Evolutionary conservation across 345 rosid genomes (phyloP).

Genomic region (Salix udensis): DNA sequence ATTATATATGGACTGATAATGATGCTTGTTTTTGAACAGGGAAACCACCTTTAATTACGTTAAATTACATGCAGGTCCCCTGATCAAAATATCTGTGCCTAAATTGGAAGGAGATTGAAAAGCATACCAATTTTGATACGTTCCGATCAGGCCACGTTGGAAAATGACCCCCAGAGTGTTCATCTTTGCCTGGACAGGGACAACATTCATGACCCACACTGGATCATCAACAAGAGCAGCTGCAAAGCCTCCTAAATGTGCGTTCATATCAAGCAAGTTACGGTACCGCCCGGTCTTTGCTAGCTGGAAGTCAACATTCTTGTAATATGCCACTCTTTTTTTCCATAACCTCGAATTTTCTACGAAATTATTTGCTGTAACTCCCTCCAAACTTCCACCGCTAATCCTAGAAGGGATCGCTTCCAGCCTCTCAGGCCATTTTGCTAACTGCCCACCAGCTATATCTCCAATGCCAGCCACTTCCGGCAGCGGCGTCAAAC

Average conservation of each 20-base stretch:
- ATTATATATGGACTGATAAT: background rate
- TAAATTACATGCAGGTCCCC: background rate
- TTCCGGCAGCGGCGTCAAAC: constrained; percentile 78
- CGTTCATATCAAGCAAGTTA: constrained; percentile 86
- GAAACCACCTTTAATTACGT: background rate
- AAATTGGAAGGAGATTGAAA: background rate
- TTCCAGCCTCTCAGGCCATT: constrained; percentile 76
- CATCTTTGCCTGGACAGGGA: constrained; percentile 56
- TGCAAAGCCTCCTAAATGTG: constrained; percentile 78
- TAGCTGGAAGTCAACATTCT: constrained; percentile 55
- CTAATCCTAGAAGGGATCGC: constrained; percentile 76
- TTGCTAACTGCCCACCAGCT: constrained; percentile 66
- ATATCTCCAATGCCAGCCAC: constrained; percentile 50
- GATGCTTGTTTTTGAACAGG: background rate
- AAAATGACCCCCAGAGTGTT: constrained; percentile 77
- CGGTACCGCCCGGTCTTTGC: constrained; percentile 72
- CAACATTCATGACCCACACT: constrained; percentile 81
- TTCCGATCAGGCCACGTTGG: constrained; percentile 88
- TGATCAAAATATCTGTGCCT: background rate
- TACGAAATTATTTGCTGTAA: constrained; percentile 45
- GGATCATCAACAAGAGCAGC: constrained; percentile 73
- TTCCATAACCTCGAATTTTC: constrained; percentile 66
- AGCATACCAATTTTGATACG: constrained; percentile 82
- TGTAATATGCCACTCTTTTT: constrained; percentile 65
- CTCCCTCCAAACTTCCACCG: constrained; percentile 48